Evolutionary conservation across 371 early-diverging fungal species (phyloP).

Genomic region (Mortierella sp.): DNA sequence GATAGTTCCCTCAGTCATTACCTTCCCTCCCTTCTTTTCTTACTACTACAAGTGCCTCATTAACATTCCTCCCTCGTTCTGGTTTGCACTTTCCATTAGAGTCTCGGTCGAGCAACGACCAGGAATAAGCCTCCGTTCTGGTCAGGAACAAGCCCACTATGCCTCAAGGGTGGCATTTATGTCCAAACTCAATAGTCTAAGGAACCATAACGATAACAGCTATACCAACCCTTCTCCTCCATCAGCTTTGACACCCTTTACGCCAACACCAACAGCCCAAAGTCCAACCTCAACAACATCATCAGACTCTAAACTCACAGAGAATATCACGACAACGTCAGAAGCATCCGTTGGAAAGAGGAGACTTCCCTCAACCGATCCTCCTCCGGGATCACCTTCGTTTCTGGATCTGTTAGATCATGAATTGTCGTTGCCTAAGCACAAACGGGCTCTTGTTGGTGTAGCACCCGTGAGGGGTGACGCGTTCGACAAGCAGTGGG

Average conservation of each 20-base stretch:
- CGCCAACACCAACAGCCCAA: no score
- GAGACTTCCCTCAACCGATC: no score
- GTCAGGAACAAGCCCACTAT: conserved; percentile 38
- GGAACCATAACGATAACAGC: background rate
- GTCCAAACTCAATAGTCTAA: conserved; percentile 26
- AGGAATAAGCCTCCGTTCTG: conserved; percentile 10
- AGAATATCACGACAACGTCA: no score
- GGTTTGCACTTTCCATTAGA: conserved; percentile 27
- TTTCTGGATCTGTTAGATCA: conserved; percentile 18
- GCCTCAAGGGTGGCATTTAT: conserved; percentile 32
- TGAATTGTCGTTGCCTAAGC: conserved; percentile 13
- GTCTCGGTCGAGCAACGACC: conserved; percentile 33
- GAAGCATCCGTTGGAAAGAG: no score
- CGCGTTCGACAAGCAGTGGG: conserved; percentile 45
- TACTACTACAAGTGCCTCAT: no score
- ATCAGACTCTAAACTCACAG: no score
- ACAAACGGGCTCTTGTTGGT: conserved; percentile 48
- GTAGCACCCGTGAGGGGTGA: conserved; percentile 45
- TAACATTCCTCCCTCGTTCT: no score
- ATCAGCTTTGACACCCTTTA: no score
- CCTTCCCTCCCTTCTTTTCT: no score
- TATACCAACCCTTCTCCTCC: background rate
- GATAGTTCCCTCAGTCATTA: no score
- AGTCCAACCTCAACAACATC: no score
- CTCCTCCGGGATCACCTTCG: background rate